Evolutionary conservation across 106 monocot species (phyloP).

Genomic region (Gastrodia elata): DNA sequence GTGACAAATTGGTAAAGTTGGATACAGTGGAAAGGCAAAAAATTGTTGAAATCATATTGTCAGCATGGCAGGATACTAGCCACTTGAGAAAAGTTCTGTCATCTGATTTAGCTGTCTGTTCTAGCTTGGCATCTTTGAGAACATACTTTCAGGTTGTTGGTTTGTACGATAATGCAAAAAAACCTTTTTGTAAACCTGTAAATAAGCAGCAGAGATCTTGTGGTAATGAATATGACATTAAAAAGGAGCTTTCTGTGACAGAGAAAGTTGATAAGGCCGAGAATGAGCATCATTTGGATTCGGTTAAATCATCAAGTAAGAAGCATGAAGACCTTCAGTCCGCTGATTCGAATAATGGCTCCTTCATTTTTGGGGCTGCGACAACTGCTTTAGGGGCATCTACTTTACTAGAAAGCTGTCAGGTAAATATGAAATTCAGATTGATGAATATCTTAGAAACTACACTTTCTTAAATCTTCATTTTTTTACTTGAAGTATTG

Average conservation of each 20-base stretch:
- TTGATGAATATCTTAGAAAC: constrained; percentile 14
- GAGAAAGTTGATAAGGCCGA: not conserved
- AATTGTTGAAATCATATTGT: constrained; percentile 39
- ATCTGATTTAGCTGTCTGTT: constrained; percentile 72
- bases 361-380: constrained; percentile 60
- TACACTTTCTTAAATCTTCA: not conserved
- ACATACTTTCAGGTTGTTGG: constrained; percentile 56
- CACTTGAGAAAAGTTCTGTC: constrained; percentile 68
- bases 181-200: constrained; percentile 10
- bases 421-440: constrained; percentile 37
- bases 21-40: constrained; percentile 42
- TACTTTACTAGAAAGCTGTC: constrained; percentile 45
- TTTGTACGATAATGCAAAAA: constrained; percentile 28
- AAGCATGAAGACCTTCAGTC: constrained; percentile 6
- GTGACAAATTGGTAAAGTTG: constrained; percentile 24
- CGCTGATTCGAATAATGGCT: constrained; percentile 12
- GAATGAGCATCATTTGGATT: constrained; percentile 18
- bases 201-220: constrained; percentile 14
- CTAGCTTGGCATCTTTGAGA: constrained; percentile 57
- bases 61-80: constrained; percentile 34
- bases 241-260: constrained; percentile 3
- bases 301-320: not conserved
- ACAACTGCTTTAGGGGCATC: constrained; percentile 80
- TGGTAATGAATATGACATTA: constrained; percentile 8
- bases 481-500: not conserved